Base-by-base conservation (phyloP, 2,329 filamentous ascomycete species). In the Verticillium zaregamsianum region DNA sequence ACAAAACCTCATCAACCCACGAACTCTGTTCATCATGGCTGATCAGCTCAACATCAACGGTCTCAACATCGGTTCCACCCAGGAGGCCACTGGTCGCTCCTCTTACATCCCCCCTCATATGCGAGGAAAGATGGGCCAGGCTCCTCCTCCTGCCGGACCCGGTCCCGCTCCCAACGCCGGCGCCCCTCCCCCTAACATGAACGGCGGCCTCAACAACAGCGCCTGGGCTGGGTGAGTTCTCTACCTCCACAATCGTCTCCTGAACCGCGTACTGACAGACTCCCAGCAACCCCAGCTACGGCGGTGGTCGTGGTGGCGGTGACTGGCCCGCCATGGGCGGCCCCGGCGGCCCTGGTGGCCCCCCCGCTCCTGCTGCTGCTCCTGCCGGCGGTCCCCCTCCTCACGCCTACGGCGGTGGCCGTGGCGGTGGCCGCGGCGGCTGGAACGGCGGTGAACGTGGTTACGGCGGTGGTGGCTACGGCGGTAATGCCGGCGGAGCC, bases 51-150 rank as follows among this genome's bases (percentile, higher is more conserved):
- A 92, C 82, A 93, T 94, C 86, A 85, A 83, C 74, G 86, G 87
- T 74, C 82, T 94, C 72, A 89, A 80, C 77, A 81, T 94, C 66
- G 86, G 78, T 62, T 73, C 78, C 74, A 72, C 76, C 70, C 69
- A 74, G 67, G 79, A 81, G 70, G 45, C 45, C 20, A 74, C 75
- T 62, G 75, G 71, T 67, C 65, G 69, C 67, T 89, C 89, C 72
- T 90, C 90, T 62, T 95, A 95, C 82, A 93, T 95, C 68, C 91
- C 91, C 68, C 91, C 91, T 77, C 92, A 95, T 78, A 87, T 93
- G 83, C 88, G 91, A 73, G 80, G 79, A 70, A 85, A 85, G 75
- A 76, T 80, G 70, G 76, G 74, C 62, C 72, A 63, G 62, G 68
- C 66, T 57, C 61, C 58, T 57, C 61, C 58, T 65, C 65, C 45